Percentiles rank a stretch among this genome's conserved stretches.
These are phyloP conservation scores for Danielia oregonensis DNA, from an alignment of 805 yeast species.

Conservation along the genomic window DNA sequence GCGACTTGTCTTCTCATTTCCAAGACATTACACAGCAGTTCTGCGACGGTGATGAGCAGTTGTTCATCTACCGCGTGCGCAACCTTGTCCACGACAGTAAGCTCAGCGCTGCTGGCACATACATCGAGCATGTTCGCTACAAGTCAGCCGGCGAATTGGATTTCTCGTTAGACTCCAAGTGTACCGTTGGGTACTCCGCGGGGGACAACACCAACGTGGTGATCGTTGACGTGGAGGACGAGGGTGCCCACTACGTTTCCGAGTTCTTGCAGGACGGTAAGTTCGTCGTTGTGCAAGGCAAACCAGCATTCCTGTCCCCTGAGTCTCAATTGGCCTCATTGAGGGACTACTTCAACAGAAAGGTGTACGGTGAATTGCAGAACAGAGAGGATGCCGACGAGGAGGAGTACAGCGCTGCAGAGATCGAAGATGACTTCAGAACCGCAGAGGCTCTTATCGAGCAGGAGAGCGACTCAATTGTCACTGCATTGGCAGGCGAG, in stretches of 20 bases:
- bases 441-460: conserved; percentile 30
- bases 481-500: conserved; percentile 20
- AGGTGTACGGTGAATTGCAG: conserved; percentile 20
- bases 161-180: conserved; percentile 9
- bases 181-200: conserved; percentile 11
- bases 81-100: conserved; percentile 12
- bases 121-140: conserved; percentile 15
- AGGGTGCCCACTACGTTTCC: conserved; percentile 13
- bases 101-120: conserved; percentile 3
- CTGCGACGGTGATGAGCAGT: conserved; percentile 17
- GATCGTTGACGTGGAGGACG: conserved; percentile 25
- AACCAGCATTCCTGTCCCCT: conserved; percentile 24
- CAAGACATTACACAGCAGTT: conserved; percentile 15
- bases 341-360: conserved; percentile 23
- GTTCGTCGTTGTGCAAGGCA: conserved; percentile 26
- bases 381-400: conserved; percentile 13
- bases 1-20: conserved; percentile 16
- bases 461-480: conserved; percentile 21
- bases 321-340: conserved; percentile 19
- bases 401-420: conserved; percentile 6
- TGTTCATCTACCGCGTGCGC: conserved; percentile 26
- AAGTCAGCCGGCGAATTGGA: conserved; percentile 12
- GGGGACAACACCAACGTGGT: conserved; percentile 10
- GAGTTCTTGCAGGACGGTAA: conserved; percentile 15
- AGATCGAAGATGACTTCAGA: conserved; percentile 29